Base-by-base conservation (phyloP, 441 rosid genomes). In the Capsella rubella region DNA sequence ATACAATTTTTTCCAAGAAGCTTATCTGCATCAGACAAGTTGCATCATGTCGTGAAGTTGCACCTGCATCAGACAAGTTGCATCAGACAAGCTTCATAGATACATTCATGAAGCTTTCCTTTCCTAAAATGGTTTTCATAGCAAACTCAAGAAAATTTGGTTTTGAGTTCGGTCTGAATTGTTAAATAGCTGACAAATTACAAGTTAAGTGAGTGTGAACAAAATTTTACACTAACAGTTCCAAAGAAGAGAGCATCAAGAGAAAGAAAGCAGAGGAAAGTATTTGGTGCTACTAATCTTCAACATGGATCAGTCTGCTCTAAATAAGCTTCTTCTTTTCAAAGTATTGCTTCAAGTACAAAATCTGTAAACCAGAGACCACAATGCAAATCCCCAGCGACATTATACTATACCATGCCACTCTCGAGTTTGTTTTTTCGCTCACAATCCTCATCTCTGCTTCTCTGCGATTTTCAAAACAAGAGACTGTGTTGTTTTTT, bases 311-410 rank as follows among this genome's bases (percentile, higher is more conserved):
- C 32, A 65, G 25, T 72, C 60, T 8, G 3, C 53, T 67, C 80
- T 85, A 94, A 52, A 94, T 84, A 51, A 94, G 96, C 82, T 90
- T 94, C 88, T 89, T 92, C 83, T 84, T 92, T 46, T 82, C 87
- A 74, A 90, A 94, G 86, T 82, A 92, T 42, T 71, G 84, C 87
- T 92, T 92, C 87, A 92, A 80, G 80, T 87, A 81, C 90, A 84
- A 83, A 54, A 89, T 64, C 83, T 95, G 97, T 73, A 87, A 66
- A 67, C 70, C 84, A 0, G 98, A 88, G 54, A 76, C 97, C 42
- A 67, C 21, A 40, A 89, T 82, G 83, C 99, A 92, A 53, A 86
- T 70, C 0, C 89, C 96, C 79, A 92, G 62, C 0, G 99, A 90
- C 91, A 90, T 82, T 67, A 89, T 64, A 60, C 97, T 84, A 75